phyloP scores from a whole-genome alignment of 805 yeast species.

The Hemisphaericaspora nanyangensis region DNA sequence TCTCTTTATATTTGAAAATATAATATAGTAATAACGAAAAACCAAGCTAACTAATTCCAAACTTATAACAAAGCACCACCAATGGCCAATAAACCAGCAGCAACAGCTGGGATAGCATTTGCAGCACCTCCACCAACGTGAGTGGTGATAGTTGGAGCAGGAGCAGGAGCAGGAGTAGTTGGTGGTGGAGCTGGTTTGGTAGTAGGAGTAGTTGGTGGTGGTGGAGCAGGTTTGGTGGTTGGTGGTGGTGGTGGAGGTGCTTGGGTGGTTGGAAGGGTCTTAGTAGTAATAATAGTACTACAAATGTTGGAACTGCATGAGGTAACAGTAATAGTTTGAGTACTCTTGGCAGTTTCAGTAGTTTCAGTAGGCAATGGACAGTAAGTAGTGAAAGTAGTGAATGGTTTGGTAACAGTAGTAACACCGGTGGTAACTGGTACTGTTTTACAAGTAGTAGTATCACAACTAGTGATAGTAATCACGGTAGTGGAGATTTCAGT shows the following conservation, averaged over 20 bases:
- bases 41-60: background rate
- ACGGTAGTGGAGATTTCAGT: conserved; percentile 27
- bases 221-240: background rate
- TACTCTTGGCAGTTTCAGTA: conserved; percentile 22
- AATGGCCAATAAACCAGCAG: conserved; percentile 24
- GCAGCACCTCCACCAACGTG: conserved; percentile 12
- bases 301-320: conserved; percentile 34
- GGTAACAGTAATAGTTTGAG: conserved; percentile 24
- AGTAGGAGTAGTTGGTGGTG: background rate
- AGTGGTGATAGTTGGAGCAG: conserved; percentile 12
- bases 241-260: background rate
- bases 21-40: no score
- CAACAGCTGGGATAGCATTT: conserved; percentile 15
- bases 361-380: conserved; percentile 23
- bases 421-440: conserved; percentile 32
- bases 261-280: conserved; percentile 18
- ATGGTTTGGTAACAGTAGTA: conserved; percentile 30
- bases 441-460: conserved; percentile 24
- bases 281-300: conserved; percentile 24
- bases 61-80: conserved; percentile 19
- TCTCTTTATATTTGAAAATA: no score
- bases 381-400: conserved; percentile 32
- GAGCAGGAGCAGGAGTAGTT: conserved; percentile 10
- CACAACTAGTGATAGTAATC: conserved; percentile 36
- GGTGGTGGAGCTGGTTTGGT: conserved; percentile 7